phyloP scores from a whole-genome alignment of 169 alveolate species.

The Plasmodium berghei region DNA sequence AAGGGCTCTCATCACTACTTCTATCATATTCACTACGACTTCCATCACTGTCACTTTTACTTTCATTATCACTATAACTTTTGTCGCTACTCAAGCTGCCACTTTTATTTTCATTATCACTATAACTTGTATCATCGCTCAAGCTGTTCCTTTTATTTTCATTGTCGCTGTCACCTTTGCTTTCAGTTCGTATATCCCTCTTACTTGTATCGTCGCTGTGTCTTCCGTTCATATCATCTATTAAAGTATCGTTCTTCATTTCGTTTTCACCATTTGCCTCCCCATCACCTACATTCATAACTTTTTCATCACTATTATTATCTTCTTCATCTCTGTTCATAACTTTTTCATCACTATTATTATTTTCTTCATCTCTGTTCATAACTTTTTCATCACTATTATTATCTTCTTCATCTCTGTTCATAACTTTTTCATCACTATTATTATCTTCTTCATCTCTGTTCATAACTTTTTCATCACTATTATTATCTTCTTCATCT shows the following conservation, averaged over 20 bases:
- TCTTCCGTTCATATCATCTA: not conserved
- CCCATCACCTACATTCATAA: too few species aligned
- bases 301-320: not conserved
- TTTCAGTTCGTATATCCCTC: not conserved
- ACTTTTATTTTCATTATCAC: not conserved
- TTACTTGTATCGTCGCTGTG: not conserved
- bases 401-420: not conserved
- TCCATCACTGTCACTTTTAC: not conserved
- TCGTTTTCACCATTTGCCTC: too few species aligned
- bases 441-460: not conserved
- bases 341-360: not conserved
- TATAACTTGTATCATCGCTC: not conserved
- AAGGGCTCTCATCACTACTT: slow-evolving; percentile 9
- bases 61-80: not conserved
- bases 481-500: not conserved
- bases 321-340: not conserved
- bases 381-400: not conserved
- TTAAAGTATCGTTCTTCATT: too few species aligned
- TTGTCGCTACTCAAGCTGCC: not conserved
- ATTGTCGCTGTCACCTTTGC: not conserved
- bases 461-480: not conserved
- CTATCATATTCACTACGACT: not conserved
- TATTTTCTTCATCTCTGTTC: not conserved
- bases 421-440: not conserved
- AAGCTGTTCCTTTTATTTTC: not conserved